Percentiles rank a stretch among this genome's conserved stretches.
Conservation (phyloP, 352 stramenopile species). For the Phytopythium chamaehyphon region DNA sequence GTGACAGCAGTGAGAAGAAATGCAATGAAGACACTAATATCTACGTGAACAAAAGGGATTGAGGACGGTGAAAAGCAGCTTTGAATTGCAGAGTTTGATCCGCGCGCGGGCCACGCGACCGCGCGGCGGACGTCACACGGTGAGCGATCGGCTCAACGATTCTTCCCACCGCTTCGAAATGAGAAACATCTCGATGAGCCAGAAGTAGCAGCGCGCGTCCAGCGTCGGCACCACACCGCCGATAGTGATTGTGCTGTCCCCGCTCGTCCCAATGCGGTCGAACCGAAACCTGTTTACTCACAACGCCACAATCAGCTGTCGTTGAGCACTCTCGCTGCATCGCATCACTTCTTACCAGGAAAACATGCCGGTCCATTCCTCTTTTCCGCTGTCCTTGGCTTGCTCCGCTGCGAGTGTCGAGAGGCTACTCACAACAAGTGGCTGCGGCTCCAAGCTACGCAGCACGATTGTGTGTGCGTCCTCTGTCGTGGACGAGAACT, state of each 20-base stretch:
- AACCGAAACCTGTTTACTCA: constrained; percentile 17
- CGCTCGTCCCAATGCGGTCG: constrained; percentile 19
- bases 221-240: constrained; percentile 27
- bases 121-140: not conserved
- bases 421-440: constrained; percentile 6
- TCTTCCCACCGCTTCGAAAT: constrained; percentile 2
- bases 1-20: constrained; percentile 3
- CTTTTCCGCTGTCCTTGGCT: constrained; percentile 1
- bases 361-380: constrained; percentile 23
- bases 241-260: constrained; percentile 27
- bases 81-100: not conserved
- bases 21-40: too few species aligned
- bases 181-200: constrained; percentile 3
- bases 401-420: not conserved
- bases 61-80: not conserved
- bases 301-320: not conserved
- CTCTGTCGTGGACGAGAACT: not conserved
- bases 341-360: constrained; percentile 6
- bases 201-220: constrained; percentile 22
- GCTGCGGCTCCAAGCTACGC: constrained; percentile 28
- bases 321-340: not conserved
- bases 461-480: constrained; percentile 27
- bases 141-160: not conserved
- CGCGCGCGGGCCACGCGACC: not conserved
- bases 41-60: too few species aligned